A percentile compares a stretch with the other conserved stretches of the same genome.
These are phyloP conservation scores for Mucor irregularis DNA, from an alignment of 371 early-diverging fungal genomes.

Conservation along the genomic window DNA sequence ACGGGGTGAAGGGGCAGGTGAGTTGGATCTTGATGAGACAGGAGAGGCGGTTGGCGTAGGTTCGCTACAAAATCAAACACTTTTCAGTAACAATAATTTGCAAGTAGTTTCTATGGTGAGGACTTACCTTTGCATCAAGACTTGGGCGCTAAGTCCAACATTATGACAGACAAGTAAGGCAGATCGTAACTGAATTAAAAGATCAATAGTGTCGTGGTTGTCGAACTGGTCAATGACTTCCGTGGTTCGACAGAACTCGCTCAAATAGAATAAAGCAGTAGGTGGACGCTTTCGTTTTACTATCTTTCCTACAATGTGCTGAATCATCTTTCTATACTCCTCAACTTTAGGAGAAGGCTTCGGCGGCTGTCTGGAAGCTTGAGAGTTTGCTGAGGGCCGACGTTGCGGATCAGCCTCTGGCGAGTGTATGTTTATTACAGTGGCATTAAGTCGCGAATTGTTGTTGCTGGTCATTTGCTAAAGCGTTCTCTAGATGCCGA, in stretches of 20 bases:
- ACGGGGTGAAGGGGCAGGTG: constrained; percentile 35
- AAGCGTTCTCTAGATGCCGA: too few relatives aligned
- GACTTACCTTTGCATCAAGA: constrained; percentile 33
- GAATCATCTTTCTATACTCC: constrained; percentile 45
- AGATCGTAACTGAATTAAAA: constrained; percentile 44
- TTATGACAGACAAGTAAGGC: constrained; percentile 33
- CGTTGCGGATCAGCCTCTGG: constrained; percentile 5
- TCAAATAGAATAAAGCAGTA: constrained; percentile 26
- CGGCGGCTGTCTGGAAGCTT: constrained; percentile 5
- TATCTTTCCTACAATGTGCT: constrained; percentile 37
- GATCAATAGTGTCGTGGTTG: constrained; percentile 46
- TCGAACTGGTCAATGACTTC: constrained; percentile 31
- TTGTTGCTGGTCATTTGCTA: constrained; percentile 14
- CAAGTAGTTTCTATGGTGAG: neutral
- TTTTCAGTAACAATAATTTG: neutral
- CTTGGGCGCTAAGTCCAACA: constrained; percentile 27
- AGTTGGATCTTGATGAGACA: constrained; percentile 36
- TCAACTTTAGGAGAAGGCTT: constrained; percentile 40
- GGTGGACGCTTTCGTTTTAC: constrained; percentile 46
- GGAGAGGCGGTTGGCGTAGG: constrained; percentile 34
- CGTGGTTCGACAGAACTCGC: constrained; percentile 20
- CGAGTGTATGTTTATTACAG: constrained; percentile 27
- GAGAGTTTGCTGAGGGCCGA: constrained; percentile 6
- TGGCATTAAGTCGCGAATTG: constrained; percentile 19
- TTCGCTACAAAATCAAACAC: constrained; percentile 14